Base-by-base conservation (phyloP, 805 yeast genomes). In the Yamadazyma akitaensis region DNA sequence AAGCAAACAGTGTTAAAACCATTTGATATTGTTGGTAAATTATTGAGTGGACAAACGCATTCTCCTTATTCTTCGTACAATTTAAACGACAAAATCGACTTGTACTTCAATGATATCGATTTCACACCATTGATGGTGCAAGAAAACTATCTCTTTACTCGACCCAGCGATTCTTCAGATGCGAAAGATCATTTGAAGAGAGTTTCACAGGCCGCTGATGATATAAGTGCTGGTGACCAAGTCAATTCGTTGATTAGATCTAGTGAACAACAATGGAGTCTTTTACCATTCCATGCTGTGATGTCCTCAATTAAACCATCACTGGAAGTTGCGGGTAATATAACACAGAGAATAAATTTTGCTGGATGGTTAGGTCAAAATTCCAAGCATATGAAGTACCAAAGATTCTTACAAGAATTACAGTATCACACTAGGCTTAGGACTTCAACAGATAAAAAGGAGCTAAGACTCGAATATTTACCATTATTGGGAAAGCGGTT, bases 121-220 rank as follows among this genome's bases (percentile, higher is more conserved):
- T 85, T 94, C 62, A 83, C 96, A 1, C 98, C 99, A 5, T 73
- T 92, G 51, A 92, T 94, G 98, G 79, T 94, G 44, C 97, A 92
- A 61, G 99, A 94, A 63, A 94, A 94, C 67, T 94, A 94, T 62
- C 64, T 88, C 41, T 68, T 67, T 31, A 83, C 95, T 0, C 70
- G 69, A 35, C 96, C 96, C 1, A 50, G 72, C 7, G 64, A 65
- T 24, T 66, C 71, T 14, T 59, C 69, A 47, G 53, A 72, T 10
- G 70, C 77, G n/a, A 54, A 68, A 19, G 71, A 76, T 10, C 88
- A 82, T 53, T 65, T 92, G 48, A 73, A 77, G 51, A 69, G 82
- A 14, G 82, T 85, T 0, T 85, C 88, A 1, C 68, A 73, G 25
- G 98, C 99, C 0, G 88, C 98, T 0, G 89, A 89, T 55, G 79